Conservation (phyloP, 2,329 filamentous ascomycete genomes). For the Neofusicoccum laricinum region DNA sequence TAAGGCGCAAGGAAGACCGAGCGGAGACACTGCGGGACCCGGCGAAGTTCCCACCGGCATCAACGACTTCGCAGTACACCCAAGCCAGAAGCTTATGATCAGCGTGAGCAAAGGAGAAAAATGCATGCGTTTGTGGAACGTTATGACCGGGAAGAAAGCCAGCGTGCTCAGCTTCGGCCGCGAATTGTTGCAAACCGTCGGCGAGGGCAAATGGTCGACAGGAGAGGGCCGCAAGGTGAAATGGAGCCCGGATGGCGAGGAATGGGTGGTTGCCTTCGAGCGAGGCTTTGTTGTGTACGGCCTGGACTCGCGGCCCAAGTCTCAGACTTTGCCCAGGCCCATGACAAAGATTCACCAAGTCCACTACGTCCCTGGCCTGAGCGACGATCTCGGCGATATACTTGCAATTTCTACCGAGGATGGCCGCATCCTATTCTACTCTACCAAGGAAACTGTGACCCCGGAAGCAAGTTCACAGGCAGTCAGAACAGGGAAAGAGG, state of each 20-base stretch:
- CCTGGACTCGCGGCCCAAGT: slow-evolving; percentile 79
- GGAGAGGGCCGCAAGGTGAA: slow-evolving; percentile 80
- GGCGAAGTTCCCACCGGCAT: slow-evolving; percentile 82
- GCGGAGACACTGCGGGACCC: slow-evolving; percentile 81
- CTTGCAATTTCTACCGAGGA: slow-evolving; percentile 86
- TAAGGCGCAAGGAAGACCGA: slow-evolving; percentile 75
- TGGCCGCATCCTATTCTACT: slow-evolving; percentile 80
- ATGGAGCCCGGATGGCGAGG: slow-evolving; percentile 75
- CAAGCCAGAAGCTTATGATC: slow-evolving; percentile 95
- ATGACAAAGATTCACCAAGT: slow-evolving; percentile 82
- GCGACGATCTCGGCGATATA: slow-evolving; percentile 48
- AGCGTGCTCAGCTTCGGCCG: slow-evolving; percentile 83
- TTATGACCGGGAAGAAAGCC: slow-evolving; percentile 94
- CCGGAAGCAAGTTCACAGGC: slow-evolving; percentile 29
- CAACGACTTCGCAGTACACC: slow-evolving; percentile 93
- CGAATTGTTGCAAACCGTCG: slow-evolving; percentile 68
- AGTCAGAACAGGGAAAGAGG: slow-evolving; percentile 41
- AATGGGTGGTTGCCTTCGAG: slow-evolving; percentile 89
- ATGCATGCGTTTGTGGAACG: slow-evolving; percentile 91
- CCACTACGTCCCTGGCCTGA: slow-evolving; percentile 58
- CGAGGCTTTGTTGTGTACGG: slow-evolving; percentile 81
- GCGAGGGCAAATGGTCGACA: slow-evolving; percentile 71
- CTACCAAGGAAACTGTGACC: slow-evolving; percentile 54
- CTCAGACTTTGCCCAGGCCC: slow-evolving; percentile 65
- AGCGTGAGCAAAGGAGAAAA: slow-evolving; percentile 86